These are phyloP conservation scores for Pseudonitzschia pungens DNA, from an alignment of 108 stramenopile species.

Conservation along the genomic window DNA sequence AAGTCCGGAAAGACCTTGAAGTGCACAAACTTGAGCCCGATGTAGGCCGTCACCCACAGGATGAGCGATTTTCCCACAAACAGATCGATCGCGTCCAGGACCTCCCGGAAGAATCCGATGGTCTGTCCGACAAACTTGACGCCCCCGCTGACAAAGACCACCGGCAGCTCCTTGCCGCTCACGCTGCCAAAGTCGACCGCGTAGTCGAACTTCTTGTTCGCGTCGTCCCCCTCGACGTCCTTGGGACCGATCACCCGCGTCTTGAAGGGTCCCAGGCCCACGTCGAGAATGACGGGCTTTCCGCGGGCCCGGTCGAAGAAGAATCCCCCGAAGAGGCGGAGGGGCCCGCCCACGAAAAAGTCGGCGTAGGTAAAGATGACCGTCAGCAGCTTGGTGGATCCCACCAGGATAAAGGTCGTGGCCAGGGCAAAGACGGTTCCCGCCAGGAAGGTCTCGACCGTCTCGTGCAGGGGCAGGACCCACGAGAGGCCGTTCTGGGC, in stretches of 20 bases:
- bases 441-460: slow-evolving; percentile 89
- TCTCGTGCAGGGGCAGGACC: slow-evolving; percentile 90
- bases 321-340: slow-evolving; percentile 80
- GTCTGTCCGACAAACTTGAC: slow-evolving; percentile 73
- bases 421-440: slow-evolving; percentile 91
- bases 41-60: slow-evolving; percentile 80
- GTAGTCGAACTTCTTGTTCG: slow-evolving; percentile 14
- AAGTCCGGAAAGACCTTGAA: slow-evolving; percentile 93
- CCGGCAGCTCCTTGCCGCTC: slow-evolving; percentile 31
- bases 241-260: slow-evolving; percentile 81
- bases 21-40: slow-evolving; percentile 89
- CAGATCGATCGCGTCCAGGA: slow-evolving; percentile 80
- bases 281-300: slow-evolving; percentile 86
- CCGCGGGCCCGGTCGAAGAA: slow-evolving; percentile 81
- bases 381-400: slow-evolving; percentile 86
- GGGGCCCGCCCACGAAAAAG: slow-evolving; percentile 63
- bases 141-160: slow-evolving; percentile 58
- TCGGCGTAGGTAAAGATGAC: slow-evolving; percentile 87
- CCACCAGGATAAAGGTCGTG: slow-evolving; percentile 90
- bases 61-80: slow-evolving; percentile 89
- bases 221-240: slow-evolving; percentile 46
- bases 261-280: slow-evolving; percentile 82
- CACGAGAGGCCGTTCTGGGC: slow-evolving; percentile 82
- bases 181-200: slow-evolving; percentile 51
- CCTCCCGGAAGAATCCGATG: slow-evolving; percentile 63